phyloP scores from a whole-genome alignment of 2,329 filamentous ascomycete species.

The Lasiodiplodia sp. region DNA sequence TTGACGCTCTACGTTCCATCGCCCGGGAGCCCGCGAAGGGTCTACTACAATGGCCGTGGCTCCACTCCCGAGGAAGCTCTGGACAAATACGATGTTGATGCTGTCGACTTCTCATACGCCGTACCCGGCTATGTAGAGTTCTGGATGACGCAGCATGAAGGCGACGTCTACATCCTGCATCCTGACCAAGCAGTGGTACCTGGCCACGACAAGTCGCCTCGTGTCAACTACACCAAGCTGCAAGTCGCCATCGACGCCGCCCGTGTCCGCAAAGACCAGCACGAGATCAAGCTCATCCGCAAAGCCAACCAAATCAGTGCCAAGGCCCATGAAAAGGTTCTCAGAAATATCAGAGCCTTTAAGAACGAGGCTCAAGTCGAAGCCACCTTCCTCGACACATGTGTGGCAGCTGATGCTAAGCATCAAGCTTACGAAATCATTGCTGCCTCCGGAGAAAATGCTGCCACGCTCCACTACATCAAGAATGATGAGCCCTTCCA shows the following conservation, averaged over 20 bases:
- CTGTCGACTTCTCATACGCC: constrained; percentile 64
- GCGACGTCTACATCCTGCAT: constrained; percentile 48
- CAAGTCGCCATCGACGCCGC: constrained; percentile 77
- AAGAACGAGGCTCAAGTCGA: constrained; percentile 84
- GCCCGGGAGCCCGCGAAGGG: constrained; percentile 63
- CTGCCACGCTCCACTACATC: constrained; percentile 84
- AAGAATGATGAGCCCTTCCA: constrained; percentile 77
- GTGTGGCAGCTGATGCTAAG: constrained; percentile 75
- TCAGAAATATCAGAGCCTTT: constrained; percentile 68
- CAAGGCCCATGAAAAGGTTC: constrained; percentile 75
- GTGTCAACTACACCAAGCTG: constrained; percentile 62
- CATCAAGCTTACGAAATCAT: constrained; percentile 89
- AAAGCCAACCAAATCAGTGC: constrained; percentile 83
- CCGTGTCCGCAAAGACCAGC: constrained; percentile 81
- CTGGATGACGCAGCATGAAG: constrained; percentile 40
- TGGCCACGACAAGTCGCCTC: constrained; percentile 16
- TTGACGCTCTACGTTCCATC: constrained; percentile 78
- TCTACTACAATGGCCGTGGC: constrained; percentile 70
- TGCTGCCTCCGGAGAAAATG: constrained; percentile 82
- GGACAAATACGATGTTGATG: constrained; percentile 71
- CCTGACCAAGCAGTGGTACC: constrained; percentile 25
- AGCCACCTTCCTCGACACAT: constrained; percentile 76
- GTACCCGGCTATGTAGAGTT: constrained; percentile 40
- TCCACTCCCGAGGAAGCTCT: constrained; percentile 69
- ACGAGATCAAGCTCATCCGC: constrained; percentile 82